A percentile compares a stretch with the other conserved stretches of the same genome.
Evolutionary conservation across 2,329 filamentous ascomycete genomes (phyloP).

Genomic region (Sporothrix luriei): DNA sequence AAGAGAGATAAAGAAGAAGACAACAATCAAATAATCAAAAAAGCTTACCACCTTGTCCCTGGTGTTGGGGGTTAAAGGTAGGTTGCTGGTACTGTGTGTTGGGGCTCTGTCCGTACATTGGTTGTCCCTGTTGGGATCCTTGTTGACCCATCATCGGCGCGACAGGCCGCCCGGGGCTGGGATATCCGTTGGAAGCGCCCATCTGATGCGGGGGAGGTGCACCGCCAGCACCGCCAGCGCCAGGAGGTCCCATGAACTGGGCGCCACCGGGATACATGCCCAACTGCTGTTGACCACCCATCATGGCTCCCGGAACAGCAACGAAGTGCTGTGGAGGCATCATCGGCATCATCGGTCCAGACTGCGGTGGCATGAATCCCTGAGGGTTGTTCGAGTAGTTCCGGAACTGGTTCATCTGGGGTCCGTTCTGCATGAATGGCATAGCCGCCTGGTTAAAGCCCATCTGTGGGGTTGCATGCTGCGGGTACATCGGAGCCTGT

Average conservation of each 20-base stretch:
- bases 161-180: conserved; percentile 76
- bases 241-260: conserved; percentile 65
- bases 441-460: conserved; percentile 73
- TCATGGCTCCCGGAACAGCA: conserved; percentile 69
- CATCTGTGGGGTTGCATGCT: conserved; percentile 68
- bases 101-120: conserved; percentile 74
- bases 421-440: conserved; percentile 69
- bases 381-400: conserved; percentile 72
- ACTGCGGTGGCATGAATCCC: conserved; percentile 73
- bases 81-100: conserved; percentile 75
- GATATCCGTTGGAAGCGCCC: conserved; percentile 74
- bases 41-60: conserved; percentile 69
- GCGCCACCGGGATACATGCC: conserved; percentile 74
- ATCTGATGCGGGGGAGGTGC: conserved; percentile 56
- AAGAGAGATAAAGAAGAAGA: neutral
- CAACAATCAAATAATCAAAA: conserved; percentile 1
- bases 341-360: conserved; percentile 74
- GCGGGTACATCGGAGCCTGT: conserved; percentile 70
- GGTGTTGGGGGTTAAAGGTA: conserved; percentile 69
- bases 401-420: conserved; percentile 70
- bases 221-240: conserved; percentile 34
- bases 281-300: conserved; percentile 70
- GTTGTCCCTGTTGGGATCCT: conserved; percentile 88
- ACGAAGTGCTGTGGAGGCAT: conserved; percentile 83
- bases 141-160: conserved; percentile 93